A percentile compares a stretch with the other conserved stretches of the same genome.
Conservation (phyloP, 169 alveolate genomes). For the Plasmodium relictum region DNA sequence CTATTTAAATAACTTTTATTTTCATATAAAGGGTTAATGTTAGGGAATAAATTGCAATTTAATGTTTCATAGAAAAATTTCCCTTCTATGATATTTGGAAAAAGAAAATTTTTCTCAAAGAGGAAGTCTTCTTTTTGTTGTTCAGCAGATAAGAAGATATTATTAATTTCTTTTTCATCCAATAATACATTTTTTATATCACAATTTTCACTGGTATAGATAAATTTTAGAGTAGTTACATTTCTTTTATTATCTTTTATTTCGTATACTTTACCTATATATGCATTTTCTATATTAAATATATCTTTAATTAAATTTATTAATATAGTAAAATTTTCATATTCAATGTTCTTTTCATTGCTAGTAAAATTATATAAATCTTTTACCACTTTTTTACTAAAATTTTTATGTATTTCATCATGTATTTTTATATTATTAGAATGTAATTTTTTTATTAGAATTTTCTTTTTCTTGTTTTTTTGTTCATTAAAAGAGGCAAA, state of each 20-base stretch:
- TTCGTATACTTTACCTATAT: constrained; percentile 39
- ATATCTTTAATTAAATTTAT: constrained; percentile 33
- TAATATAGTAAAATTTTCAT: constrained; percentile 3
- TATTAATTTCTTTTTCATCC: constrained; percentile 10
- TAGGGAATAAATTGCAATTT: constrained; percentile 23
- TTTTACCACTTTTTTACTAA: constrained; percentile 19
- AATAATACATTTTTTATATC: constrained; percentile 12
- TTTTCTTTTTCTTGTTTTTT: constrained; percentile 65
- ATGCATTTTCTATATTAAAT: constrained; percentile 54
- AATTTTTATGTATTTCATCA: constrained; percentile 57
- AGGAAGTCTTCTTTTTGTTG: constrained; percentile 3
- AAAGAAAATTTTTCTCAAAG: constrained; percentile 33
- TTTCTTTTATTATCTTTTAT: constrained; percentile 8
- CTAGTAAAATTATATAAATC: constrained; percentile 31
- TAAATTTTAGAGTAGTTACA: constrained; percentile 9
- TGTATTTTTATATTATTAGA: constrained; percentile 62
- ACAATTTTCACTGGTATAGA: constrained; percentile 30
- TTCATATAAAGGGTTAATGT: constrained; percentile 33
- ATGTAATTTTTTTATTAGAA: constrained; percentile 37
- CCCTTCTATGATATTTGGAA: constrained; percentile 13
- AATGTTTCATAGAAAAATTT: constrained; percentile 20
- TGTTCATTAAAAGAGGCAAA: constrained; percentile 50
- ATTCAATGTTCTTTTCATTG: background rate
- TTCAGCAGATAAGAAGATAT: background rate
- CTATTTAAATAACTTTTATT: constrained; percentile 5